A percentile compares a stretch with the other conserved stretches of the same genome.
Conservation (phyloP, 176 grass and related monocot genomes). For the Oryza australiensis region DNA sequence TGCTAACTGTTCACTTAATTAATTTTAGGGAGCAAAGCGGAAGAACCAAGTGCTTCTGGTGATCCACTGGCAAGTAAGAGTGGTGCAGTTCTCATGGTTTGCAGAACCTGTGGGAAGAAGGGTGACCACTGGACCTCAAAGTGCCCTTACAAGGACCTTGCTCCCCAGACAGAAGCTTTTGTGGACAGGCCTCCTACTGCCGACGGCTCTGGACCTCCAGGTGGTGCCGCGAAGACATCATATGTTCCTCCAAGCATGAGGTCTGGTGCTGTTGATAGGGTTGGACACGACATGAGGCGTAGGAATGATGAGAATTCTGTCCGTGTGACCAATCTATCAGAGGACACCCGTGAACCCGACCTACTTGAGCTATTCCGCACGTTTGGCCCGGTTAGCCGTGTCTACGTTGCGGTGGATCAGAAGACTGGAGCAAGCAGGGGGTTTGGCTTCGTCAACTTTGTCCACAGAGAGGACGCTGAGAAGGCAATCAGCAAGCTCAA, state of each 20-base stretch:
- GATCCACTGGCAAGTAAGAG: conserved; percentile 68
- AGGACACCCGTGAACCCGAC: conserved; percentile 75
- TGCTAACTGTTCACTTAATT: not conserved
- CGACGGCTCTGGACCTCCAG: conserved; percentile 36
- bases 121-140: conserved; percentile 98
- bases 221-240: conserved; percentile 53
- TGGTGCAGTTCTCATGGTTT: conserved; percentile 93
- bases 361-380: conserved; percentile 69
- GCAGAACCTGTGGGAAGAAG: conserved; percentile 93
- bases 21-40: conserved; percentile 73
- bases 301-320: conserved; percentile 84
- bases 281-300: conserved; percentile 59
- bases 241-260: conserved; percentile 89
- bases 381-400: conserved; percentile 76
- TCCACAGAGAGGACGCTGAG: conserved; percentile 77
- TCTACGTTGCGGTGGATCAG: conserved; percentile 77
- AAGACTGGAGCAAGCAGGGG: conserved; percentile 75
- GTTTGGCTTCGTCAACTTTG: conserved; percentile 76
- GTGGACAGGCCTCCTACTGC: conserved; percentile 59
- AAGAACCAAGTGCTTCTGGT: conserved; percentile 66
- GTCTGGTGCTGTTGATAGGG: conserved; percentile 51
- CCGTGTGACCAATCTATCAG: conserved; percentile 83
- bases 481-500: conserved; percentile 91
- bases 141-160: conserved; percentile 96
- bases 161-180: conserved; percentile 55